Conservation (phyloP, 352 stramenopile genomes). For the Phytophthora sojae region DNA sequence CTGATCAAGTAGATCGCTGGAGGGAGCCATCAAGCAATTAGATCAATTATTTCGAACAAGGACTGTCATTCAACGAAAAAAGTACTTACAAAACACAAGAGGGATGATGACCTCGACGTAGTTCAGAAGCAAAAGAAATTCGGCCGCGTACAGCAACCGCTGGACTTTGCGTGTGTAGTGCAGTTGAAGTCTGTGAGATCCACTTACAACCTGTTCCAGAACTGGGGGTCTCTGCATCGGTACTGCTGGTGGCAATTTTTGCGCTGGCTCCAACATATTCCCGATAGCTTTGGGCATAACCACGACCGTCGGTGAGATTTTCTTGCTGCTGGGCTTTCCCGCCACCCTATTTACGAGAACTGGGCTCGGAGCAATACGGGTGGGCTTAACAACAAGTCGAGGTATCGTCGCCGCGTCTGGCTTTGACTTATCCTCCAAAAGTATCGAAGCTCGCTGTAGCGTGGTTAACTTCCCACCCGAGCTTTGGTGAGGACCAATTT, state of each 20-base stretch:
- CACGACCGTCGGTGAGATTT: background rate
- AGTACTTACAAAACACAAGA: constrained; percentile 26
- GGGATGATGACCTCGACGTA: constrained; percentile 31
- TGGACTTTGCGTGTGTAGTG: constrained; percentile 6
- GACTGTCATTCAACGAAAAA: background rate
- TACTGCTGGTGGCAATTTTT: background rate
- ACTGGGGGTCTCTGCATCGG: background rate
- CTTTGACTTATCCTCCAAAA: background rate
- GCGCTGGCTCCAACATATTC: background rate
- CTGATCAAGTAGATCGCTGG: constrained; percentile 16
- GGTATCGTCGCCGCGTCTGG: background rate
- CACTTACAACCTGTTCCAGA: background rate
- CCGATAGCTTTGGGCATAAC: background rate
- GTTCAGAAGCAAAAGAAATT: constrained; percentile 30
- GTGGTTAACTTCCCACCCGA: background rate
- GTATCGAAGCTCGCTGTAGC: background rate
- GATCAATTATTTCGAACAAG: background rate
- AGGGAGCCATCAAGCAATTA: background rate
- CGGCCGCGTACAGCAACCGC: constrained; percentile 20
- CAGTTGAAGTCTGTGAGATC: background rate
- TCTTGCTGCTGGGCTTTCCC: background rate
- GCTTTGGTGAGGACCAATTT: background rate
- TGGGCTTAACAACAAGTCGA: background rate
- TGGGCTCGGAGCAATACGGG: background rate
- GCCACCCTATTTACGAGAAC: background rate